A percentile compares a stretch with the other conserved stretches of the same genome.
Conservation (phyloP, 495 filamentous ascomycete species). For the Lophiostoma macrostomum region DNA sequence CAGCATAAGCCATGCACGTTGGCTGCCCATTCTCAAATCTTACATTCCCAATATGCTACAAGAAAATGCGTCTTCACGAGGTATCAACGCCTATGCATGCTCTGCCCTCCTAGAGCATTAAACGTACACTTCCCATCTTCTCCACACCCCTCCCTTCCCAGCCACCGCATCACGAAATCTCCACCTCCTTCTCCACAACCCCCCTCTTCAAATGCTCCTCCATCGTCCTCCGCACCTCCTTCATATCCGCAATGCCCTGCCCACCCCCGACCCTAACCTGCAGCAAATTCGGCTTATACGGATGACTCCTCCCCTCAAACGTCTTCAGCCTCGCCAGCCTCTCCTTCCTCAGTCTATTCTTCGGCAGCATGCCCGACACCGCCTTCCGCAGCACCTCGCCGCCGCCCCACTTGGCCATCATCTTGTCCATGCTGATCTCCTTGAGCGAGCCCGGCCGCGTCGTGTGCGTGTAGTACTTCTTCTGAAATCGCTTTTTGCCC, state of each 20-base stretch:
- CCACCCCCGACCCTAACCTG: slow-evolving; percentile 48
- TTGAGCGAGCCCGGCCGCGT: slow-evolving; percentile 84
- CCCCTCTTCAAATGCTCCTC: too few species aligned
- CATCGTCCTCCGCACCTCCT: slow-evolving; percentile 47
- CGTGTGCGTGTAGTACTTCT: slow-evolving; percentile 91
- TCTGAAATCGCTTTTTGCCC: slow-evolving; percentile 87
- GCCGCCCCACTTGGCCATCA: slow-evolving; percentile 92
- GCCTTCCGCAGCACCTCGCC: slow-evolving; percentile 89
- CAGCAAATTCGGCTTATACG: slow-evolving; percentile 84
- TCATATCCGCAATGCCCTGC: slow-evolving; percentile 36
- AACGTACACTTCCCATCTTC: too few species aligned
- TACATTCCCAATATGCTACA: too few species aligned
- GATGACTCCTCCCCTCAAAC: slow-evolving; percentile 87
- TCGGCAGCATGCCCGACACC: slow-evolving; percentile 94
- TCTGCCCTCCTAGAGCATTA: too few species aligned
- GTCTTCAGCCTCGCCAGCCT: slow-evolving; percentile 87
- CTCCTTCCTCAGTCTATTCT: slow-evolving; percentile 86
- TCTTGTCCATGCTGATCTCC: slow-evolving; percentile 86
- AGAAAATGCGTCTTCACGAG: too few species aligned
- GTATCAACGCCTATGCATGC: too few species aligned
- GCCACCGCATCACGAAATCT: too few species aligned
- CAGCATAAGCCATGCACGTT: too few species aligned
- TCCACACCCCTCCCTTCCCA: too few species aligned
- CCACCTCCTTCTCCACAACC: too few species aligned
- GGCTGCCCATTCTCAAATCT: too few species aligned